Percentiles rank a stretch among this genome's conserved stretches.
These are phyloP conservation scores for Erigeron philadelphicus DNA, from an alignment of 140 eudicot species.

Conservation along the genomic window DNA sequence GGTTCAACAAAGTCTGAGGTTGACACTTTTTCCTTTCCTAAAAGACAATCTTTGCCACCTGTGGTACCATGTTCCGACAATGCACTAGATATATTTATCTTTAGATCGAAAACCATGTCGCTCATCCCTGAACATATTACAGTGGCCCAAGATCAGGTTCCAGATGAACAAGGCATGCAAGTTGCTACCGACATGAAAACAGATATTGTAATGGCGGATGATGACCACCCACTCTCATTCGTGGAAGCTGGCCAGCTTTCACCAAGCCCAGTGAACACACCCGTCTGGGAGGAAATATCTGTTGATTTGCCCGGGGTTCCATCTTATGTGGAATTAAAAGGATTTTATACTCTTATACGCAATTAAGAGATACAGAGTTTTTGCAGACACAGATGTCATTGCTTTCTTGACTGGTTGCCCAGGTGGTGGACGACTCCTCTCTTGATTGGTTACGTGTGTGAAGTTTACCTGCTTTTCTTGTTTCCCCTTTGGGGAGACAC, in stretches of 20 bases:
- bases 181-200: slow-evolving; percentile 30
- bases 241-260: slow-evolving; percentile 58
- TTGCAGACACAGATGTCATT: slow-evolving; percentile 68
- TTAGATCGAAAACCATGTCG: slow-evolving; percentile 38
- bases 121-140: slow-evolving; percentile 23
- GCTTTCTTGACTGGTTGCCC: slow-evolving; percentile 88
- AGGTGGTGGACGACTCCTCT: slow-evolving; percentile 59
- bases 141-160: slow-evolving; percentile 37
- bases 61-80: slow-evolving; percentile 31
- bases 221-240: slow-evolving; percentile 33
- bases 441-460: slow-evolving; percentile 32
- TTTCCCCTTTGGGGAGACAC: slow-evolving; percentile 24
- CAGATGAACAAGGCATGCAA: slow-evolving; percentile 35
- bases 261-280: slow-evolving; percentile 43
- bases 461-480: slow-evolving; percentile 32
- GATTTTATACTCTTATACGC: slow-evolving; percentile 55
- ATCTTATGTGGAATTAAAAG: slow-evolving; percentile 56
- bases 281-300: slow-evolving; percentile 45
- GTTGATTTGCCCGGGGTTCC: slow-evolving; percentile 66
- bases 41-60: slow-evolving; percentile 29
- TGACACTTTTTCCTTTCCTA: slow-evolving; percentile 33
- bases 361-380: slow-evolving; percentile 42
- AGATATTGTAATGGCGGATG: slow-evolving; percentile 39
- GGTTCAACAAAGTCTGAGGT: slow-evolving; percentile 34
- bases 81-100: slow-evolving; percentile 26